These are phyloP conservation scores for Plantago coronopus DNA, from an alignment of 305 asterid genomes.

Conservation along the genomic window DNA sequence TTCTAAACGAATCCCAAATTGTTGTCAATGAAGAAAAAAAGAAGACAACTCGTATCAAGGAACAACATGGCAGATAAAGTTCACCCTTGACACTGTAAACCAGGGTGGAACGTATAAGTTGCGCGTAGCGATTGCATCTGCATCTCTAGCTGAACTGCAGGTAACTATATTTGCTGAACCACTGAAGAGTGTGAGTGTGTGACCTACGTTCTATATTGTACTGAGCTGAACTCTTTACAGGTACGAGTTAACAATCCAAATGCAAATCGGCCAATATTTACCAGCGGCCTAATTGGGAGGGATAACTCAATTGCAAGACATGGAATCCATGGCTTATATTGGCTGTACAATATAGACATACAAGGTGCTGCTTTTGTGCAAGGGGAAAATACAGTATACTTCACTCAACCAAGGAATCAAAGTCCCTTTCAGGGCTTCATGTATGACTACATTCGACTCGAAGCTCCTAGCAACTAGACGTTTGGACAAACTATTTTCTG, in stretches of 20 bases:
- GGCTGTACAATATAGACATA: conserved; percentile 70
- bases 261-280: conserved; percentile 56
- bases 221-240: conserved; percentile 31
- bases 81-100: conserved; percentile 41
- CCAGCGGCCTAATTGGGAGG: conserved; percentile 84
- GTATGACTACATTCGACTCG: conserved; percentile 59
- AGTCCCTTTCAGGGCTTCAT: conserved; percentile 59
- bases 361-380: conserved; percentile 40
- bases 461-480: conserved; percentile 34
- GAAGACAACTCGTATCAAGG: conserved; percentile 66
- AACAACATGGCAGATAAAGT: conserved; percentile 93
- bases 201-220: too few relatives aligned
- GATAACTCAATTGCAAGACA: conserved; percentile 96
- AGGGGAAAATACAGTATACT: conserved; percentile 58
- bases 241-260: conserved; percentile 72
- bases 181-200: background rate
- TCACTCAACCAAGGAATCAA: conserved; percentile 47
- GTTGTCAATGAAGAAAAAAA: conserved; percentile 49
- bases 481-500: background rate
- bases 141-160: conserved; percentile 88
- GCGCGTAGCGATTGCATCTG: conserved; percentile 84
- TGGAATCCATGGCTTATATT: conserved; percentile 84
- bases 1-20: background rate
- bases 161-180: conserved; percentile 27
- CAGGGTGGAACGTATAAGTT: conserved; percentile 51